Evolutionary conservation across 2,329 filamentous ascomycete genomes (phyloP), one percentile per base, ranked within the genome.

Genomic region (Arthrinium phaeospermum): DNA sequence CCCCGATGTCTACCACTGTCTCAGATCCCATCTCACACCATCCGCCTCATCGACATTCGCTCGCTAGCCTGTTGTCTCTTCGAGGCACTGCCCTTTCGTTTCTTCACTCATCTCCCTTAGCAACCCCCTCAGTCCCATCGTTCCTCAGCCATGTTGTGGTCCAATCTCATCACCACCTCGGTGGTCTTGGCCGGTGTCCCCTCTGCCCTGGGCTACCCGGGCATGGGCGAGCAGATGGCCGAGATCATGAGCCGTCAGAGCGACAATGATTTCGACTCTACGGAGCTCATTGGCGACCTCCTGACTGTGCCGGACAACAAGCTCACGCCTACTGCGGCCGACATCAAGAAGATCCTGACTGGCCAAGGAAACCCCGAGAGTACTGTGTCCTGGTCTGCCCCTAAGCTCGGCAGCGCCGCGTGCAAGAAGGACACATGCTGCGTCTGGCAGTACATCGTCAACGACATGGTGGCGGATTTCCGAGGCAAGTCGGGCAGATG

Each of bases 371-470:
- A 77, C 16, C 76, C 61, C 34, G 74, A 77, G 70, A 77, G 75
- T 51, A 76, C 79, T 68, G 72, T 74, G 27, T 69, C 67, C 68
- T 76, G 76, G 69, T 64, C 68, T 8, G 74, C 77, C 3, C 78
- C 78, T 0, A 64, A 72, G 0, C 68, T 75, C 44, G 70, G 73
- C 45, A 79, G 80, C 8, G 69, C 73, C 1, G 78, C 76, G 1
- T 85, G 83, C 74, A 75, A 75, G 49, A 73, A 77, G 24, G 84
- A 86, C 68, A 82, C 83, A 1, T 86, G 85, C 77, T 86, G 84
- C 72, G 79, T 85, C 41, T 86, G 84, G 85, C 81, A 83, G 72
- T 81, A 84, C 76, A 82, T 86, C 71, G 80, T 82, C 19, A 77
- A 82, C 64, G 82, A 85, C 27, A 81, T 86, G 75, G 76, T 79